Conservation (phyloP, 768 basidiomycete genomes). For the Cystofilobasidium bisporidii region DNA sequence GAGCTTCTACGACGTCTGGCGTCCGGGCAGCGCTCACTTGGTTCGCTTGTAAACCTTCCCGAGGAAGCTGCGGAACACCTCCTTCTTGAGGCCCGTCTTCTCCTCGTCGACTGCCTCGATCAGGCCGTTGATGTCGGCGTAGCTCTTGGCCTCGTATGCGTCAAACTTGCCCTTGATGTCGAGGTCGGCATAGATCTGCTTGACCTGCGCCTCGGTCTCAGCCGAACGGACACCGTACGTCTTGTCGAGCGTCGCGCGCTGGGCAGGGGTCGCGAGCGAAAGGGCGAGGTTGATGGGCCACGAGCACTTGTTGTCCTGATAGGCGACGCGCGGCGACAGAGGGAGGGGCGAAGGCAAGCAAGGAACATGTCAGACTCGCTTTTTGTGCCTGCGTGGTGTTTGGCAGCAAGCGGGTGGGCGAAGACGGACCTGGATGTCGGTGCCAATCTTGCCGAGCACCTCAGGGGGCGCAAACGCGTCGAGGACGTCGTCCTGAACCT, state of each 20-base stretch:
- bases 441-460: constrained; percentile 90
- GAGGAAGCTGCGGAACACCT: constrained; percentile 76
- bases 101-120: constrained; percentile 67
- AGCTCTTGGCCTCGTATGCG: constrained; percentile 67
- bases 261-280: constrained; percentile 41
- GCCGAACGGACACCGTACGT: constrained; percentile 58
- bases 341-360: not conserved
- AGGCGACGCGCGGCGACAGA: too few species aligned
- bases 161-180: constrained; percentile 56
- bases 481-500: constrained; percentile 94
- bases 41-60: constrained; percentile 67
- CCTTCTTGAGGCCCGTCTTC: constrained; percentile 47
- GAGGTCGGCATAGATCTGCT: constrained; percentile 61
- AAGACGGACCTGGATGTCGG: constrained; percentile 62
- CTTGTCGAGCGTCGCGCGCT: constrained; percentile 45
- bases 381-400: too few species aligned
- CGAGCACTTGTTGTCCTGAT: constrained; percentile 85
- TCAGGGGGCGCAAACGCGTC: constrained; percentile 85
- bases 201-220: constrained; percentile 52
- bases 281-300: constrained; percentile 92
- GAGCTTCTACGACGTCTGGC: not conserved
- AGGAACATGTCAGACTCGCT: too few species aligned
- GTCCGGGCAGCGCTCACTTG: too few species aligned
- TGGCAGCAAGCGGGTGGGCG: too few species aligned
- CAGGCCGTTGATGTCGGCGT: constrained; percentile 54